A percentile compares a stretch with the other conserved stretches of the same genome.
phyloP scores from a whole-genome alignment of 306 rosid genomes.

The Quercus cerris region DNA sequence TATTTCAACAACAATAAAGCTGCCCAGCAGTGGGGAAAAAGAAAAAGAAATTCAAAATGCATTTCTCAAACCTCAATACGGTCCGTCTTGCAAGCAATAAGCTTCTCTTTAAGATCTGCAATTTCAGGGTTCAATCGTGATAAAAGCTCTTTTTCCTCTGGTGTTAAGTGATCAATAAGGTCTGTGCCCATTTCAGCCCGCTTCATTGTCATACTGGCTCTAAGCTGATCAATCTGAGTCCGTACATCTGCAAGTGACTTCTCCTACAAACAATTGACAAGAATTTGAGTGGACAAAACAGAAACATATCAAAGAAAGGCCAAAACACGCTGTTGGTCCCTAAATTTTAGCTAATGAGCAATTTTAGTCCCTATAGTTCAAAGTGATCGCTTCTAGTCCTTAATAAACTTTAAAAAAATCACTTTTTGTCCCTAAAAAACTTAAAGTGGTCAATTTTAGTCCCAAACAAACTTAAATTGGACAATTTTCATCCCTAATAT shows the following conservation, averaged over 20 bases:
- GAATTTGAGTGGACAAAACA: slow-evolving; percentile 18
- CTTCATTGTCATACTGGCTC: slow-evolving; percentile 77
- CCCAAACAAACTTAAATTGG: too few species aligned
- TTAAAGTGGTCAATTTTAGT: too few species aligned
- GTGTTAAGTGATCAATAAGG: slow-evolving; percentile 89
- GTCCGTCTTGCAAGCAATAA: slow-evolving; percentile 74
- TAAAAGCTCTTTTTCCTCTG: slow-evolving; percentile 75
- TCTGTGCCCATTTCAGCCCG: slow-evolving; percentile 93
- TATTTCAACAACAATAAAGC: background rate
- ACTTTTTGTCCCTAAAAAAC: too few species aligned
- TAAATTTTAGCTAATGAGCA: too few species aligned
- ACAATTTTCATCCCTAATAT: too few species aligned
- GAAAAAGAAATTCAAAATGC: slow-evolving; percentile 8
- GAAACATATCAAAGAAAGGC: background rate
- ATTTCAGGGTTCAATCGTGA: slow-evolving; percentile 90
- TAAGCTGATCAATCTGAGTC: slow-evolving; percentile 85
- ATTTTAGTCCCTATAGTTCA: too few species aligned
- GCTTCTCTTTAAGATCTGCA: slow-evolving; percentile 77
- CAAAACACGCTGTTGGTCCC: too few species aligned
- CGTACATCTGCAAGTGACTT: slow-evolving; percentile 82
- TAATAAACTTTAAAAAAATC: too few species aligned
- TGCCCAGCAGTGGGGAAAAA: background rate
- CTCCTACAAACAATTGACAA: slow-evolving; percentile 56
- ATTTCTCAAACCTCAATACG: slow-evolving; percentile 80
- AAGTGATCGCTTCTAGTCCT: too few species aligned